Evolutionary conservation across 2,329 filamentous ascomycete species (phyloP).

Genomic region (Coleophoma crateriformis): DNA sequence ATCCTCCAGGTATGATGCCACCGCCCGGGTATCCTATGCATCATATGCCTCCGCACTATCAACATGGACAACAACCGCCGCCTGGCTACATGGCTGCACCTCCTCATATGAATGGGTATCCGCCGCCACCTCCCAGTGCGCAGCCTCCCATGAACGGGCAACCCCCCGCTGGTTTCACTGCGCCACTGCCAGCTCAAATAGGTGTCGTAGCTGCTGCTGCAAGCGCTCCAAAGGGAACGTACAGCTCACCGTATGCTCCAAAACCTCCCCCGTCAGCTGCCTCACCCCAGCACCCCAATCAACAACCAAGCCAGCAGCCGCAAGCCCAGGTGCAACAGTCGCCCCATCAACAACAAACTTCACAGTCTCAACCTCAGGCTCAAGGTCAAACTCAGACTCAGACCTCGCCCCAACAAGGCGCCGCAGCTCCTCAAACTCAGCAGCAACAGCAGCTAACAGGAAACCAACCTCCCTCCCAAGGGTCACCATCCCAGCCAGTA

Average conservation of each 20-base stretch:
- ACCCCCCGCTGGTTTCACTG: constrained; percentile 7
- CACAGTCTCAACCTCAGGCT: not conserved
- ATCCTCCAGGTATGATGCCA: constrained; percentile 15
- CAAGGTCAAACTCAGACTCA: not conserved
- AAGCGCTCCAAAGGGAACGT: constrained; percentile 9
- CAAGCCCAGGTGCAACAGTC: constrained; percentile 6
- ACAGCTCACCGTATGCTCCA: constrained; percentile 28
- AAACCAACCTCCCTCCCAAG: not conserved
- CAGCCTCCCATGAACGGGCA: constrained; percentile 12
- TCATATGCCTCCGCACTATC: constrained; percentile 15
- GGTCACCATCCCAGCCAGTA: not conserved
- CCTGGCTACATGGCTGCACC: constrained; percentile 15
- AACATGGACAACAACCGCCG: constrained; percentile 11
- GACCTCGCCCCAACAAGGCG: not conserved
- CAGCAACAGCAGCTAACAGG: not conserved
- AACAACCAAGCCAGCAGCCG: constrained; percentile 3
- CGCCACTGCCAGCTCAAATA: constrained; percentile 17
- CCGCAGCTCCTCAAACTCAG: not conserved
- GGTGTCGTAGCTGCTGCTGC: constrained; percentile 7
- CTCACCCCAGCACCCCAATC: constrained; percentile 2
- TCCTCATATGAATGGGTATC: constrained; percentile 10
- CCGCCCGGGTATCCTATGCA: constrained; percentile 16
- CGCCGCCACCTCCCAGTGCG: constrained; percentile 7
- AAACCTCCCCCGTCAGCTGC: constrained; percentile 16
- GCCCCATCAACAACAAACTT: not conserved